Conservation (phyloP, 1,284 basidiomycete genomes). For the Coniferiporia sulphurascens region DNA sequence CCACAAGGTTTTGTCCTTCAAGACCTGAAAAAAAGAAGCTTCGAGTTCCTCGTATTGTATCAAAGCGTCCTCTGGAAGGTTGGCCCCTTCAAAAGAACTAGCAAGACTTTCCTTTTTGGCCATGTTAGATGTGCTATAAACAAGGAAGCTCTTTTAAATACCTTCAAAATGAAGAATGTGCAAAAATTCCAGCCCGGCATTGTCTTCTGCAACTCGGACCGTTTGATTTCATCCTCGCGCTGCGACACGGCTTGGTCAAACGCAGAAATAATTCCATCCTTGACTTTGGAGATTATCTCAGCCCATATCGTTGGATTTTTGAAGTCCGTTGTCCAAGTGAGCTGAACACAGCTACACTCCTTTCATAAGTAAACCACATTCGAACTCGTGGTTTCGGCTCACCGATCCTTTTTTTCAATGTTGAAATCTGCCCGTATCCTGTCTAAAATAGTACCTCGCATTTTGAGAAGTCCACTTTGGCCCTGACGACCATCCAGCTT, state of each 20-base stretch:
- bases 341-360: conserved; percentile 66
- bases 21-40: conserved; percentile 74
- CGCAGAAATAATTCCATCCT: conserved; percentile 79
- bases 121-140: conserved; percentile 9
- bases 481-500: conserved; percentile 58
- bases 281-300: conserved; percentile 84
- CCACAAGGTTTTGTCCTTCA: conserved; percentile 84
- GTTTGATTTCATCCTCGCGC: conserved; percentile 83
- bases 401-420: conserved; percentile 84
- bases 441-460: conserved; percentile 82
- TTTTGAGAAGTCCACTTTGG: conserved; percentile 68
- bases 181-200: conserved; percentile 98
- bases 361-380: conserved; percentile 22
- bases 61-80: conserved; percentile 85
- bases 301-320: conserved; percentile 85
- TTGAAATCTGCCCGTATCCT: conserved; percentile 95
- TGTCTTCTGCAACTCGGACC: conserved; percentile 79
- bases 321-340: conserved; percentile 61
- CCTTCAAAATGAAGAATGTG: conserved; percentile 93
- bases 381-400: conserved; percentile 18
- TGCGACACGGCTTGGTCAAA: conserved; percentile 78
- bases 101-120: conserved; percentile 83
- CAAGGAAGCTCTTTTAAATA: conserved; percentile 28
- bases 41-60: conserved; percentile 92
- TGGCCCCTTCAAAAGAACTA: conserved; percentile 87